A percentile compares a stretch with the other conserved stretches of the same genome.
Evolutionary conservation across 2,329 filamentous ascomycete genomes (phyloP).

Genomic region (Colletotrichum sp.): DNA sequence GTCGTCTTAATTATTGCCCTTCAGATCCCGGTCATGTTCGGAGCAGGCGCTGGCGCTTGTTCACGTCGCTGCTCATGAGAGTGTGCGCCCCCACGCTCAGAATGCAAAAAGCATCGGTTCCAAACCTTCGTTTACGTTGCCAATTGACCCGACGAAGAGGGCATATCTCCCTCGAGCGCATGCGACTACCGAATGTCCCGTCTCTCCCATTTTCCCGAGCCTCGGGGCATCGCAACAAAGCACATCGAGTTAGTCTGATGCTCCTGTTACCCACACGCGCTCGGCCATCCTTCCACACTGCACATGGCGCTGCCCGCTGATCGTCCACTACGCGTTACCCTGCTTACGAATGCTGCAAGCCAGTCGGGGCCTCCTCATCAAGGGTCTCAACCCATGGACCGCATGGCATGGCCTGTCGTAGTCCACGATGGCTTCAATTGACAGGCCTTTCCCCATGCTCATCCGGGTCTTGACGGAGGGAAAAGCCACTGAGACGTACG

Average conservation of each 20-base stretch:
- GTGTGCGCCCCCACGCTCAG: not conserved
- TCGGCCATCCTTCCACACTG: not conserved
- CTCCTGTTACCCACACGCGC: not conserved
- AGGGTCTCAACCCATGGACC: not conserved
- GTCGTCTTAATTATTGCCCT: not conserved
- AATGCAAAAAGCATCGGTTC: not conserved
- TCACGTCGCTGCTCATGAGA: not conserved
- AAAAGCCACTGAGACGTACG: not conserved
- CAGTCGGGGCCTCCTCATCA: not conserved
- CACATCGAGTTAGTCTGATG: not conserved
- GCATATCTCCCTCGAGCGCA: not conserved
- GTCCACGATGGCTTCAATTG: not conserved
- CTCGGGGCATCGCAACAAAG: not conserved
- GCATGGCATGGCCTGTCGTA: not conserved
- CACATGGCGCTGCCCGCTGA: not conserved
- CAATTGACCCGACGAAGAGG: not conserved
- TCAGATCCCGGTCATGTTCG: not conserved
- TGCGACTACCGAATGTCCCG: not conserved
- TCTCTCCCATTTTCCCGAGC: not conserved
- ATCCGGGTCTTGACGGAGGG: not conserved
- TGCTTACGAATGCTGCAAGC: not conserved
- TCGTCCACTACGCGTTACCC: not conserved
- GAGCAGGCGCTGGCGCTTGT: not conserved
- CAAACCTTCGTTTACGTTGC: not conserved
- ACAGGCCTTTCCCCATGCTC: not conserved